These are phyloP conservation scores for Arthromyces matolae DNA, from an alignment of 768 basidiomycete species.

Conservation along the genomic window DNA sequence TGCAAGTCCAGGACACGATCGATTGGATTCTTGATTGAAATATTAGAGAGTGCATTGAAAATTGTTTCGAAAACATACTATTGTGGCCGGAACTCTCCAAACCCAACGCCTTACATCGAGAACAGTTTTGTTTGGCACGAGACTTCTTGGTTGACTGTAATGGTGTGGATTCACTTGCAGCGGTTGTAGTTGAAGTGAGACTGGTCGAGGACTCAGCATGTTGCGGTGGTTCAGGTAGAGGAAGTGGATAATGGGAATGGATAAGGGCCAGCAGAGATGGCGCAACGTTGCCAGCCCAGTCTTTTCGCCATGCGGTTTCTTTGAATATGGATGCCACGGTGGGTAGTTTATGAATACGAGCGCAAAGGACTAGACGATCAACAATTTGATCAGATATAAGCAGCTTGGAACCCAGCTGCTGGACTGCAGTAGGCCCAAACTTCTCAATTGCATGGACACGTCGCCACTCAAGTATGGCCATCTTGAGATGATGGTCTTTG, in stretches of 20 bases:
- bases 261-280: neutral
- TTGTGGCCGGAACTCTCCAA: no score
- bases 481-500: no score
- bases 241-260: neutral
- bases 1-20: no score
- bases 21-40: no score
- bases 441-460: neutral
- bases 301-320: neutral
- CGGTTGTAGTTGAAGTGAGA: no score
- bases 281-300: neutral
- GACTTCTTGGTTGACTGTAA: no score
- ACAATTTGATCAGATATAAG: neutral
- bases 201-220: no score
- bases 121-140: no score
- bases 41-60: no score
- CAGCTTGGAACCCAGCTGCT: neutral
- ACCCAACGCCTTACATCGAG: no score
- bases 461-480: conserved; percentile 4
- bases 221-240: neutral
- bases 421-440: neutral
- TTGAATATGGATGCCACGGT: neutral
- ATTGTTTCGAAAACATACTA: no score
- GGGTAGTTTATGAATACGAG: neutral
- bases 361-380: neutral
- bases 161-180: no score